Evolutionary conservation across 2,329 filamentous ascomycete genomes (phyloP), one percentile per base, ranked within the genome.

Genomic region (Monosporascus sp.): DNA sequence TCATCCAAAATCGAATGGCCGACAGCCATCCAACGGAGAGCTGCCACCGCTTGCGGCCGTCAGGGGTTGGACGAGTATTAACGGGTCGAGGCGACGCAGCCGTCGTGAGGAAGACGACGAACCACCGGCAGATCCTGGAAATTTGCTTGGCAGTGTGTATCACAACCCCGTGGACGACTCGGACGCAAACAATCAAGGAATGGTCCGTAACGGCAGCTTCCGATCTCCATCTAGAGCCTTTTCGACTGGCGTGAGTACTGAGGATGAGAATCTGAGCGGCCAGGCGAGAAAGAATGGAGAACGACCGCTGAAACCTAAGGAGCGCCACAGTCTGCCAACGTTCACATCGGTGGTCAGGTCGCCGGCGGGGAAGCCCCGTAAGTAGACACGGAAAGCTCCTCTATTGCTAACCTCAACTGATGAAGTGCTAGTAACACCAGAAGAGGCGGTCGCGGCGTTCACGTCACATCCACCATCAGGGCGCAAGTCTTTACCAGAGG

Each of bases 111-210:
- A 63, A 3, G 63, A 65, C 27, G 63, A 65, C 22, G 62, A 65
- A 39, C 59, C 61, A 24, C 63, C 63, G 5, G 54, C 57, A 6
- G 62, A 68, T 48, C 64, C 63, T 1, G 64, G 66, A 22, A 66
- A 67, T 27, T 50, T 69, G 14, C 60, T 68, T 17, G 62, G 64
- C 34, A 68, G 61, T 39, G 62, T 66, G 42, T 69, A 68, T 47
- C 66, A 68, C 44, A 66, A 67, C 15, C 65, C 65, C 9, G 59
- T 67, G 5, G 64, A 68, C 11, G 66, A 68, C 31, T 46, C 53
- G 17, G 55, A 60, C 8, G 48, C 62, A 3, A 62, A 54, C 20
- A 58, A 60, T 39, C 64, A 59, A 24, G 49, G 51, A 25, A 60
- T 65, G 54, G 46, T 62, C 18, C 60, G 64, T 27, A 59, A 55